phyloP scores from a whole-genome alignment of 345 rosid species.

The Viola odorata region DNA sequence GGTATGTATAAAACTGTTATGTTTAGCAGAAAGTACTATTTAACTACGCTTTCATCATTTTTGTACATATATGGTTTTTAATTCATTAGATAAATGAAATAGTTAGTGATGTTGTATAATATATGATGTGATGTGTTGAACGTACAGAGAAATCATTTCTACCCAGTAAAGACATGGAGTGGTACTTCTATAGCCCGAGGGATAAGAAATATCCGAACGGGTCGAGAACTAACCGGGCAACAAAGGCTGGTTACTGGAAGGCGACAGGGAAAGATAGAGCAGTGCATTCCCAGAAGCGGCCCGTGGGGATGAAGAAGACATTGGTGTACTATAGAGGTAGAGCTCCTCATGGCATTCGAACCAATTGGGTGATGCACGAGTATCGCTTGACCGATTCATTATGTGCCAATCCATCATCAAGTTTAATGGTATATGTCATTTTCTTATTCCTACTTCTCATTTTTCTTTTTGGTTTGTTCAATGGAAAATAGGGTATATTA shows the following conservation, averaged over 20 bases:
- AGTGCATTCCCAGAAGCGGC: slow-evolving; percentile 40
- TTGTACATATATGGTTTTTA: not conserved
- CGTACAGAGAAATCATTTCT: slow-evolving; percentile 60
- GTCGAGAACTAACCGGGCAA: slow-evolving; percentile 70
- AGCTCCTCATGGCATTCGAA: slow-evolving; percentile 49
- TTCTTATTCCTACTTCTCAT: slow-evolving; percentile 3
- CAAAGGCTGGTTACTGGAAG: slow-evolving; percentile 69
- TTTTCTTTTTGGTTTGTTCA: not conserved
- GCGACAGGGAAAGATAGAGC: slow-evolving; percentile 64
- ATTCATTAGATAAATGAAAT: not conserved
- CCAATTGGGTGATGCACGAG: slow-evolving; percentile 81
- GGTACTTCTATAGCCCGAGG: slow-evolving; percentile 74
- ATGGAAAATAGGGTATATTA: too few relatives aligned
- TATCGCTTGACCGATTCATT: slow-evolving; percentile 46
- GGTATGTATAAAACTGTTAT: slow-evolving; percentile 26
- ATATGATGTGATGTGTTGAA: not conserved
- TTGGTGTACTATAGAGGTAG: slow-evolving; percentile 70
- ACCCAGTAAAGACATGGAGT: slow-evolving; percentile 75
- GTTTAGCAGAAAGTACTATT: too few relatives aligned
- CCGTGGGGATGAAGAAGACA: slow-evolving; percentile 76
- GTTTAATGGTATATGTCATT: slow-evolving; percentile 25
- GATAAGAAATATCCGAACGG: slow-evolving; percentile 81
- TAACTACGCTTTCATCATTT: not conserved
- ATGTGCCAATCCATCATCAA: slow-evolving; percentile 20
- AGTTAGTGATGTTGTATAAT: not conserved